Percentiles rank a stretch among this genome's conserved stretches.
Conservation (phyloP, 805 yeast genomes). For the Candida palmyrensis region DNA sequence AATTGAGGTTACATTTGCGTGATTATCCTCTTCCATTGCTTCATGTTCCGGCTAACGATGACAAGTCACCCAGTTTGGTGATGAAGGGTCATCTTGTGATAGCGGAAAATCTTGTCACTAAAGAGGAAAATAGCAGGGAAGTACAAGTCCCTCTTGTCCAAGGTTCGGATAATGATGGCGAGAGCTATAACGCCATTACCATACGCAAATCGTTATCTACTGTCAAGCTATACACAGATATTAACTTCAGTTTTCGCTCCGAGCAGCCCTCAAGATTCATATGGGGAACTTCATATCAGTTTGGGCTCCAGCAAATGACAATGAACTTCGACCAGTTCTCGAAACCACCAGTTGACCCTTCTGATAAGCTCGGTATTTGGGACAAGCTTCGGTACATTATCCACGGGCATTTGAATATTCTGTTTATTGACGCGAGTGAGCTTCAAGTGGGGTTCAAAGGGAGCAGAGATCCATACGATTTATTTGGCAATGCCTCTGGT, state of each 20-base stretch:
- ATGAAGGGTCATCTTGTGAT: constrained; percentile 64
- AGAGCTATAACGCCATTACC: constrained; percentile 45
- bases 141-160: constrained; percentile 61
- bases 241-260: constrained; percentile 52
- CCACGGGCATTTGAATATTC: constrained; percentile 63
- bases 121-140: constrained; percentile 51
- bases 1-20: constrained; percentile 64
- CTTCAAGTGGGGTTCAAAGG: constrained; percentile 66
- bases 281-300: constrained; percentile 84
- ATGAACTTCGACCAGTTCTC: constrained; percentile 75
- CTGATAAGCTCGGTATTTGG: constrained; percentile 86
- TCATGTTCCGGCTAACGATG: constrained; percentile 52
- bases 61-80: constrained; percentile 17
- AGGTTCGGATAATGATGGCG: constrained; percentile 31
- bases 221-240: constrained; percentile 63
- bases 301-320: constrained; percentile 78
- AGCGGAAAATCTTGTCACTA: constrained; percentile 55
- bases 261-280: constrained; percentile 58
- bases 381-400: constrained; percentile 74
- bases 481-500: constrained; percentile 68
- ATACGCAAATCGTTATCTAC: constrained; percentile 76
- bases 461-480: constrained; percentile 69
- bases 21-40: constrained; percentile 86
- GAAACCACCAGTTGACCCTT: constrained; percentile 86
- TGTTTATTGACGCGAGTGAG: constrained; percentile 43